phyloP scores from a whole-genome alignment of 768 basidiomycete species.

The Amanita inopinata region DNA sequence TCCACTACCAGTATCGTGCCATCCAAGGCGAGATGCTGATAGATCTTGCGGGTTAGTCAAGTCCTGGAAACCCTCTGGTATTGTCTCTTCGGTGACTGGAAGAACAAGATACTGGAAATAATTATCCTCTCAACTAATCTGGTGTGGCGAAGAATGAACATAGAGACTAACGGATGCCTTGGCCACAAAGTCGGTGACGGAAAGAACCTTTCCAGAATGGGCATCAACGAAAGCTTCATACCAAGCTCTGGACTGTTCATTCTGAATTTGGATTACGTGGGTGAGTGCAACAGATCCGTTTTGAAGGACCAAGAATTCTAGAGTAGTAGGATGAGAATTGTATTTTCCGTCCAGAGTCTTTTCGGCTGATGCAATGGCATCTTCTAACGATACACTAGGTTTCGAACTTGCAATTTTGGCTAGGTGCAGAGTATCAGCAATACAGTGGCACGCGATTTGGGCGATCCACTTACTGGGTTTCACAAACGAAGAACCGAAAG shows the following conservation, averaged over 20 bases:
- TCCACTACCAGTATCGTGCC: slow-evolving; percentile 25
- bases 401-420: too few relatives aligned
- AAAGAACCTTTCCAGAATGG: slow-evolving; percentile 32
- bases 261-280: too few relatives aligned
- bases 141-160: not conserved
- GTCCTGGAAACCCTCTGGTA: slow-evolving; percentile 37
- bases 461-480: too few relatives aligned
- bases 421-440: too few relatives aligned
- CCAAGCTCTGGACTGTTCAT: too few relatives aligned
- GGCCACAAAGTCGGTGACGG: slow-evolving; percentile 39
- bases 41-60: slow-evolving; percentile 40
- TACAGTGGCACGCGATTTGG: too few relatives aligned
- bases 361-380: slow-evolving; percentile 27
- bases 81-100: slow-evolving; percentile 36
- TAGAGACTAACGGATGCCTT: slow-evolving; percentile 22
- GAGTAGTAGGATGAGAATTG: slow-evolving; percentile 24
- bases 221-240: slow-evolving; percentile 51
- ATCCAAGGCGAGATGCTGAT: slow-evolving; percentile 39
- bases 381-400: slow-evolving; percentile 24
- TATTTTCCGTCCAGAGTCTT: slow-evolving; percentile 21
- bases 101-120: slow-evolving; percentile 31
- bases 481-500: slow-evolving; percentile 30
- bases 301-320: slow-evolving; percentile 29
- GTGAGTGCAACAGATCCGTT: too few relatives aligned
- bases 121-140: not conserved